These are phyloP conservation scores for Fusarium phyllophilum DNA, from an alignment of 2,329 filamentous ascomycete genomes.

Conservation along the genomic window DNA sequence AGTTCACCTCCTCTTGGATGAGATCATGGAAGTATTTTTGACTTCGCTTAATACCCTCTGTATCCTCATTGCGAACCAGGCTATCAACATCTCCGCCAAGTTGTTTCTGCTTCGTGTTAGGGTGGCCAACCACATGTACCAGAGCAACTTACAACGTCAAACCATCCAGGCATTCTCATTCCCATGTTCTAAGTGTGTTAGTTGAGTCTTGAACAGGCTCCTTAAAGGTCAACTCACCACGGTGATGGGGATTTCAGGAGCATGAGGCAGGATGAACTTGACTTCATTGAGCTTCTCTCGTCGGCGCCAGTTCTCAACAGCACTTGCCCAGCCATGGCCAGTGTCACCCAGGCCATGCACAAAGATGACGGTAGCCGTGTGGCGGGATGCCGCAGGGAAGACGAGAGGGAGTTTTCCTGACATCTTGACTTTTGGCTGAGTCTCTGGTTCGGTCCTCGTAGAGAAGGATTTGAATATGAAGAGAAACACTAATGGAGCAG, in stretches of 20 bases:
- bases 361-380: constrained; percentile 96
- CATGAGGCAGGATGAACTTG: constrained; percentile 94
- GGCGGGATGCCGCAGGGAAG: constrained; percentile 80
- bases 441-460: neutral
- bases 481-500: constrained; percentile 8
- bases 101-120: constrained; percentile 41
- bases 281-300: constrained; percentile 86
- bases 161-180: constrained; percentile 82
- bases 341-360: constrained; percentile 91
- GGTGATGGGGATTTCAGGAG: constrained; percentile 87
- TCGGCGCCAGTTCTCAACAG: constrained; percentile 88
- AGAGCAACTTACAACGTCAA: constrained; percentile 71
- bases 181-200: constrained; percentile 42
- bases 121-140: neutral
- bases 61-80: constrained; percentile 64
- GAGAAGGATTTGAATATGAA: constrained; percentile 1
- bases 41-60: constrained; percentile 77
- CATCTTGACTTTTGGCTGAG: constrained; percentile 20
- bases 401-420: constrained; percentile 64
- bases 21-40: constrained; percentile 81
- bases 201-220: neutral
- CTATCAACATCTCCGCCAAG: constrained; percentile 49
- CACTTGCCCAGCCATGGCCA: constrained; percentile 79
- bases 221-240: constrained; percentile 47
- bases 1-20: constrained; percentile 81